These are phyloP conservation scores for Rubroshorea leprosula DNA, from an alignment of 345 rosid genomes.

Conservation along the genomic window DNA sequence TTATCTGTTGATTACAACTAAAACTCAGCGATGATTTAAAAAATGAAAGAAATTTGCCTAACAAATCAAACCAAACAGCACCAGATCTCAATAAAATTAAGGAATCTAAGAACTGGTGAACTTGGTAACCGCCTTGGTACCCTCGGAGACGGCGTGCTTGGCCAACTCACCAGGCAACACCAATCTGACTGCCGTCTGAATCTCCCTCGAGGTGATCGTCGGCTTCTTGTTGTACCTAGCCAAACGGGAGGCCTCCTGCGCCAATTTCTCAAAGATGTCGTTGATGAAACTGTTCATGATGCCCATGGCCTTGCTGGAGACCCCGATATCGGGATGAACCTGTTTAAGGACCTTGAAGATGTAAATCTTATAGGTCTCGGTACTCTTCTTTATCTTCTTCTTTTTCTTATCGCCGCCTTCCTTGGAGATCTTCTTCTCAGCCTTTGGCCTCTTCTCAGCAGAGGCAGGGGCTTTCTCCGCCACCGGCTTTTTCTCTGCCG, in stretches of 20 bases:
- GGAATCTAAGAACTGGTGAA: conserved; percentile 48
- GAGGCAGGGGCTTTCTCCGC: conserved; percentile 40
- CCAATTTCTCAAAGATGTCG: conserved; percentile 66
- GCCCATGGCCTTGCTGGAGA: conserved; percentile 70
- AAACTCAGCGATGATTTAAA: background rate
- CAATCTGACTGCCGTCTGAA: conserved; percentile 60
- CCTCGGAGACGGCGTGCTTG: conserved; percentile 64
- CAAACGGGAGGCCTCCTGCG: conserved; percentile 52
- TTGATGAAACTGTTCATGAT: conserved; percentile 74
- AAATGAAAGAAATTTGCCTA: too few species aligned
- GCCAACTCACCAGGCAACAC: conserved; percentile 68
- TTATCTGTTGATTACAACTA: background rate
- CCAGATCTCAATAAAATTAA: background rate
- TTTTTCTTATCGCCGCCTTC: conserved; percentile 51
- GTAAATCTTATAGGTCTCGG: conserved; percentile 65
- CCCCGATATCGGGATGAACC: conserved; percentile 55
- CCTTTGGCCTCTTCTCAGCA: conserved; percentile 54
- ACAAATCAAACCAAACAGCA: background rate
- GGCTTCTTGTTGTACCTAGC: conserved; percentile 72
- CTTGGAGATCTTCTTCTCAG: conserved; percentile 55
- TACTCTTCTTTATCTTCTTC: conserved; percentile 52
- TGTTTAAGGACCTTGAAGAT: conserved; percentile 63
- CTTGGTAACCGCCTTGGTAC: conserved; percentile 69
- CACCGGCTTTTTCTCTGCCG: conserved; percentile 35
- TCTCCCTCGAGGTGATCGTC: conserved; percentile 63